A percentile compares a stretch with the other conserved stretches of the same genome.
phyloP scores from a whole-genome alignment of 148 eudicot species.

The Vaccinium macrocarpon region DNA sequence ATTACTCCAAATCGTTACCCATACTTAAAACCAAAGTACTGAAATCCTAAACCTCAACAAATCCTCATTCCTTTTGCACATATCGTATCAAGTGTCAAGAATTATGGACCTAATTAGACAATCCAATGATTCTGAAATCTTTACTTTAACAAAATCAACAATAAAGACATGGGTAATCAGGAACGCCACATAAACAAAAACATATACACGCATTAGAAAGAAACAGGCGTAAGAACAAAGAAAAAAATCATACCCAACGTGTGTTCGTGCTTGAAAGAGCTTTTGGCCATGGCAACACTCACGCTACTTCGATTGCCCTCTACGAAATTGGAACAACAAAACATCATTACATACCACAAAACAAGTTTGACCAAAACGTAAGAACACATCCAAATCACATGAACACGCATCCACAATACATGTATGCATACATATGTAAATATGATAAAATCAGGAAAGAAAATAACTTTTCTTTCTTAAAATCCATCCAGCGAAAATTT shows the following conservation, averaged over 20 bases:
- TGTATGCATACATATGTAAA: background rate
- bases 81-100: background rate
- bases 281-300: conserved; percentile 38
- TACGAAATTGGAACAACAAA: conserved; percentile 34
- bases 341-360: conserved; percentile 25
- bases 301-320: conserved; percentile 21
- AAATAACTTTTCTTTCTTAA: conserved; percentile 10
- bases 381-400: background rate
- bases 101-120: background rate
- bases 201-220: background rate
- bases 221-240: background rate
- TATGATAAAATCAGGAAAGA: background rate
- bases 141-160: background rate
- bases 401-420: background rate
- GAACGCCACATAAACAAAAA: background rate
- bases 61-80: background rate
- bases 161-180: background rate
- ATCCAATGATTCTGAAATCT: background rate
- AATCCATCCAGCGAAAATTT: background rate
- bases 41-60: background rate
- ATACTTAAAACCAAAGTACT: background rate
- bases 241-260: conserved; percentile 36
- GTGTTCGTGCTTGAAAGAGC: conserved; percentile 44
- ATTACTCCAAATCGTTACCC: background rate
- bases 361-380: background rate